These are phyloP conservation scores for Fraxinus xanthoxyloides DNA, from an alignment of 305 asterid species.

Conservation along the genomic window DNA sequence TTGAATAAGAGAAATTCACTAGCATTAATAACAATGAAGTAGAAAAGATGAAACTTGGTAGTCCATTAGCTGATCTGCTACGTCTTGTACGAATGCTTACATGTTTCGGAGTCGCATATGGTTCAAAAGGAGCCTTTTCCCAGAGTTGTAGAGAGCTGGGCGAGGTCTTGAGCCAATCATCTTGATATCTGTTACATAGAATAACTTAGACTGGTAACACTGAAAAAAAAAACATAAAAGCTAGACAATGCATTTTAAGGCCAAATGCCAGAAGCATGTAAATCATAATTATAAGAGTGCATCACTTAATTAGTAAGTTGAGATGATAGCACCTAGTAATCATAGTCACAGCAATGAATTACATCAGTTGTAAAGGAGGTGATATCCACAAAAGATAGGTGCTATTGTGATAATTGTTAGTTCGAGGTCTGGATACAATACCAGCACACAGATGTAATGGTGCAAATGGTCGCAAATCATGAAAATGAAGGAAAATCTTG, in stretches of 20 bases:
- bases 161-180: slow-evolving; percentile 98
- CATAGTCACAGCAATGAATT: neutral
- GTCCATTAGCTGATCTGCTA: slow-evolving; percentile 8
- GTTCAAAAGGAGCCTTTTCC: slow-evolving; percentile 99
- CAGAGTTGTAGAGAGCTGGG: slow-evolving; percentile 81
- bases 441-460: neutral
- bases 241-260: neutral
- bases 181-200: slow-evolving; percentile 76
- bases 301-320: neutral
- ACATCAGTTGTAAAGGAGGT: neutral
- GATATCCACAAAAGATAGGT: neutral
- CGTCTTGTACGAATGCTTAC: slow-evolving; percentile 42
- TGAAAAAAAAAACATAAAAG: slow-evolving; percentile 18
- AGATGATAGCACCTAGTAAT: neutral
- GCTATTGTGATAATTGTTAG: neutral
- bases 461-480: neutral
- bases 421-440: neutral
- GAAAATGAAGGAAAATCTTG: neutral
- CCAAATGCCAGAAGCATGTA: neutral
- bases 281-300: neutral
- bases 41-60: slow-evolving; percentile 3
- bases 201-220: slow-evolving; percentile 25
- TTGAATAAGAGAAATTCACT: slow-evolving; percentile 15
- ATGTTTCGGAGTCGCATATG: slow-evolving; percentile 89
- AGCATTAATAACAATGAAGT: slow-evolving; percentile 16